Percentiles rank a stretch among this genome's conserved stretches.
Evolutionary conservation across 169 alveolate genomes (phyloP).

Genomic region (Neospora caninum): DNA sequence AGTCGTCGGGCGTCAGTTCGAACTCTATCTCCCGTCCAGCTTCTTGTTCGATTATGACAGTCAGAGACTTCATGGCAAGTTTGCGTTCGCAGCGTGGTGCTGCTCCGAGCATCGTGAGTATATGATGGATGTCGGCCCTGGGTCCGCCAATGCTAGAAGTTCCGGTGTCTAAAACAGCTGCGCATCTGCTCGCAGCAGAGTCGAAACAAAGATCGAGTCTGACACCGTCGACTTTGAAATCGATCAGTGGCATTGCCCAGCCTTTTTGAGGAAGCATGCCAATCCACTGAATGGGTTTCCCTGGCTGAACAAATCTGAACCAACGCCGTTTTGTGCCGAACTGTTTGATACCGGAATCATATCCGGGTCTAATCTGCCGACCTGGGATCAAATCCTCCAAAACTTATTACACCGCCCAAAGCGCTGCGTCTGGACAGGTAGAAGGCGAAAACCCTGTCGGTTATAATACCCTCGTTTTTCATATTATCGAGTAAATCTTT

Average conservation of each 20-base stretch:
- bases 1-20: neutral
- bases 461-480: neutral
- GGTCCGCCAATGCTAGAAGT: conserved; percentile 35
- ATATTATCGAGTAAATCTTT: neutral
- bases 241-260: conserved; percentile 1
- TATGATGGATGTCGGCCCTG: neutral
- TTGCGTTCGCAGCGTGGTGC: neutral
- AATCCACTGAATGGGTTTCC: neutral
- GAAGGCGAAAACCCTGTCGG: neutral
- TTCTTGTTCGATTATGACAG: neutral
- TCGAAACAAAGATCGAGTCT: neutral
- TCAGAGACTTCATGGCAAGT: neutral
- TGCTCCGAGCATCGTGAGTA: conserved; percentile 2
- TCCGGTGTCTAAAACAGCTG: conserved; percentile 21
- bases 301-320: conserved; percentile 4
- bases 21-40: conserved; percentile 3
- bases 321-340: neutral
- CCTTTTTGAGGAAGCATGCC: neutral
- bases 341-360: neutral
- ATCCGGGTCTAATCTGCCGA: neutral
- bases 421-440: neutral
- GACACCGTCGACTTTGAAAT: neutral
- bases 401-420: neutral
- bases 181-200: neutral
- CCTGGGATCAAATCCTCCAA: conserved; percentile 33